Conservation (phyloP, 345 rosid genomes). For the Lagerstroemia speciosa region DNA sequence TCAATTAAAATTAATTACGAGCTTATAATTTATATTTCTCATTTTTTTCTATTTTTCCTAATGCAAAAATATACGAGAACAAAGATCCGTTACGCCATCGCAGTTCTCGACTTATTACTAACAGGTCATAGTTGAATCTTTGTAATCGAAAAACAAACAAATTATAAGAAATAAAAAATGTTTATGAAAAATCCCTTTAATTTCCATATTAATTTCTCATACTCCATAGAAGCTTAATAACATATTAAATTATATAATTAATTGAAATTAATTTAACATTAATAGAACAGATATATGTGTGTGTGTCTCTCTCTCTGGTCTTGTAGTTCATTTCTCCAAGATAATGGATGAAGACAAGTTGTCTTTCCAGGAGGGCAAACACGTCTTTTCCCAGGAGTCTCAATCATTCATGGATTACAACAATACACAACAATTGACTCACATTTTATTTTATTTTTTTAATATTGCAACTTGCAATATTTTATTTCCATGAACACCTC, state of each 20-base stretch:
- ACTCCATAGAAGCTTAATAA: not conserved
- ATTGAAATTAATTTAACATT: too few species aligned
- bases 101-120: too few species aligned
- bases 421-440: not conserved
- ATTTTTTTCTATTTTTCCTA: too few species aligned
- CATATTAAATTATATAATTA: too few species aligned
- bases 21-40: too few species aligned
- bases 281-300: too few species aligned
- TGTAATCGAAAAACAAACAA: too few species aligned
- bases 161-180: too few species aligned
- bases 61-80: too few species aligned
- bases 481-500: not conserved
- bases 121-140: too few species aligned
- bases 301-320: not conserved
- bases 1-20: too few species aligned
- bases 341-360: not conserved
- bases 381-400: not conserved
- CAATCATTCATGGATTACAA: not conserved
- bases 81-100: too few species aligned
- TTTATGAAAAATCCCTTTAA: not conserved
- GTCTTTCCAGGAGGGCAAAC: not conserved
- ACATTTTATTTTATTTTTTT: not conserved
- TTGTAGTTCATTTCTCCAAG: not conserved
- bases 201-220: not conserved
- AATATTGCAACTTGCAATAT: not conserved